These are phyloP conservation scores for Trichosporon sp. DNA, from an alignment of 1,284 basidiomycete genomes.

Conservation along the genomic window DNA sequence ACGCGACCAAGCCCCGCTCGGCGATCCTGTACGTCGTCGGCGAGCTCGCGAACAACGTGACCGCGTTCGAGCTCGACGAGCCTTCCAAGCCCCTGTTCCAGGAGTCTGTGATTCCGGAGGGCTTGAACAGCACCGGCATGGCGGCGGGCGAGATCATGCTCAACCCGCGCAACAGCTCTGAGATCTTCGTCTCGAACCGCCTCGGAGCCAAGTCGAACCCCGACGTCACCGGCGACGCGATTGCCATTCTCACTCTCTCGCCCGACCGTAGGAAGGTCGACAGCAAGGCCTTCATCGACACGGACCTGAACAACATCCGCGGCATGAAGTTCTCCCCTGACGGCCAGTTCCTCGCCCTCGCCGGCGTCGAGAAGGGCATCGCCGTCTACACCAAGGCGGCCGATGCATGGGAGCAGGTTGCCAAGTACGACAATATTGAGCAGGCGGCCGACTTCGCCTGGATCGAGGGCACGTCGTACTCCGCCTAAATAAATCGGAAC, in stretches of 20 bases:
- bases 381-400: neutral
- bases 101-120: neutral
- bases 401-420: neutral
- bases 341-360: neutral
- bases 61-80: neutral
- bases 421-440: neutral
- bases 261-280: neutral
- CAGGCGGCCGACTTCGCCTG: conserved; percentile 4
- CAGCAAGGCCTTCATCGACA: neutral
- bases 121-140: neutral
- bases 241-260: neutral
- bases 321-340: neutral
- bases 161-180: neutral
- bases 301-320: neutral
- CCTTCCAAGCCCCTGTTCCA: neutral
- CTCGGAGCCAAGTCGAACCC: neutral
- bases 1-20: neutral
- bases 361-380: neutral
- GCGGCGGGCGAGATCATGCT: neutral
- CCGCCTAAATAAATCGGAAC: neutral
- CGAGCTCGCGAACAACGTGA: neutral
- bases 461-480: neutral
- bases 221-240: neutral
- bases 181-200: conserved; percentile 4
- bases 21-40: neutral